Base-by-base conservation (phyloP, 2,329 filamentous ascomycete genomes). In the Lasiodiplodia citricola region DNA sequence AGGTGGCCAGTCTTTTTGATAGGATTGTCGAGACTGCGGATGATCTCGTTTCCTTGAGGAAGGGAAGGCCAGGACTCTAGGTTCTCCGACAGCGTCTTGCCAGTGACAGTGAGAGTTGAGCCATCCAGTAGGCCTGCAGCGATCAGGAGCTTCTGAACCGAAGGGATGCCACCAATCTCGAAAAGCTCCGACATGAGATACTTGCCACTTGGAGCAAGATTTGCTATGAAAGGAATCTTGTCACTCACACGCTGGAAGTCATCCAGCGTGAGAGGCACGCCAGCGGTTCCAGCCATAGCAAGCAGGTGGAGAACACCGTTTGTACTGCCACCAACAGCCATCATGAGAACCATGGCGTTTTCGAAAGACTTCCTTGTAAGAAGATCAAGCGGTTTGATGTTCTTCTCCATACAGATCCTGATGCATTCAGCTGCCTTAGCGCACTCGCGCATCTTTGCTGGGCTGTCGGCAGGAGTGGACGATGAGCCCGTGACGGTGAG, bases 111-210 rank as follows among this genome's bases (percentile, higher is more conserved):
- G 47, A 87, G 88, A 74, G 95, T 91, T 74, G 83, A 83, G 70
- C 94, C 94, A 77, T 97, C 90, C 55, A 97, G 86, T 41, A 96
- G 83, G 21, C 88, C 87, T 1, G 89, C 88, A 14, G 92, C 92
- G 70, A 96, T 90, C 69, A 97, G 88, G 73, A 95, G 85, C 81
- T 97, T 97, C 79, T 96, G 89, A 2, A 97, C 92, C 0, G 92
- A 90, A 0, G 93, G 93, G 23, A 94, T 93, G 71, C 94, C 94
- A 70, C 94, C 94, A 62, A 97, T 90, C 37, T 92, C 86, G 83
- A 93, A 96, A 3, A 97, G 87, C 75, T 97, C 94, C 67, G 92
- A 92, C 89, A 97, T 96, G 78, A 92, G 90, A 81, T 94, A 94
- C 72, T 90, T 90, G 10, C 95, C 95, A 44, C 88, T 91, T 0